These are phyloP conservation scores for Meripilus lineatus DNA, from an alignment of 1,284 basidiomycete species.

Conservation along the genomic window DNA sequence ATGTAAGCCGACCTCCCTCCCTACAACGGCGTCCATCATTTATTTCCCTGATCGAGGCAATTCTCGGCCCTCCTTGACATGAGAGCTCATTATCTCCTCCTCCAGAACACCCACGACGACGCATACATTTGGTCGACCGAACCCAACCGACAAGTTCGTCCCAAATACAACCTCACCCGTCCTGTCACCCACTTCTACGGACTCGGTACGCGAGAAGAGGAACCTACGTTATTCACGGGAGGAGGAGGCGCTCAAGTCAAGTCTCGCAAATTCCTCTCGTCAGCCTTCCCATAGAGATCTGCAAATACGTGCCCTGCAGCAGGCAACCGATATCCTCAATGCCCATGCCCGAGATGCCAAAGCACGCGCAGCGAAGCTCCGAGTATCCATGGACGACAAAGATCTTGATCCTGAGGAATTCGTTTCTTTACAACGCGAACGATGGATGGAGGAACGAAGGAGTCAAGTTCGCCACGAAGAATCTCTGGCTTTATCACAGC, in stretches of 20 bases:
- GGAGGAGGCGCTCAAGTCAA: constrained; percentile 32
- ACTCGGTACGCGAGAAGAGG: background rate
- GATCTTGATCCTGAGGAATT: constrained; percentile 32
- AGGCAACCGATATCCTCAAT: constrained; percentile 36
- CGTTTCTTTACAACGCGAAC: constrained; percentile 36
- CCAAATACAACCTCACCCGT: constrained; percentile 20
- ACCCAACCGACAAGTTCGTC: constrained; percentile 14
- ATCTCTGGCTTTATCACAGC: constrained; percentile 11
- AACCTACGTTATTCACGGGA: constrained; percentile 33
- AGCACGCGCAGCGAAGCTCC: constrained; percentile 36
- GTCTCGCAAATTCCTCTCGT: constrained; percentile 24
- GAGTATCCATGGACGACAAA: constrained; percentile 31
- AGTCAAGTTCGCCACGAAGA: constrained; percentile 33
- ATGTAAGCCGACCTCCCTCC: too few species aligned
- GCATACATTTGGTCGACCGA: constrained; percentile 9
- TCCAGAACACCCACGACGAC: constrained; percentile 4
- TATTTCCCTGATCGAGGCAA: too few species aligned
- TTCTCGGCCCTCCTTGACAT: background rate
- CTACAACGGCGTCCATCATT: too few species aligned
- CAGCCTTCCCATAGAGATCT: constrained; percentile 36
- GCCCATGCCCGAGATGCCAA: constrained; percentile 42
- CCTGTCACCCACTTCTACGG: background rate
- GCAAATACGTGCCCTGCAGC: constrained; percentile 41
- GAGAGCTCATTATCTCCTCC: background rate
- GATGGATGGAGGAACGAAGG: constrained; percentile 47